Conservation (phyloP, 306 rosid genomes). For the Cicer arietinum region DNA sequence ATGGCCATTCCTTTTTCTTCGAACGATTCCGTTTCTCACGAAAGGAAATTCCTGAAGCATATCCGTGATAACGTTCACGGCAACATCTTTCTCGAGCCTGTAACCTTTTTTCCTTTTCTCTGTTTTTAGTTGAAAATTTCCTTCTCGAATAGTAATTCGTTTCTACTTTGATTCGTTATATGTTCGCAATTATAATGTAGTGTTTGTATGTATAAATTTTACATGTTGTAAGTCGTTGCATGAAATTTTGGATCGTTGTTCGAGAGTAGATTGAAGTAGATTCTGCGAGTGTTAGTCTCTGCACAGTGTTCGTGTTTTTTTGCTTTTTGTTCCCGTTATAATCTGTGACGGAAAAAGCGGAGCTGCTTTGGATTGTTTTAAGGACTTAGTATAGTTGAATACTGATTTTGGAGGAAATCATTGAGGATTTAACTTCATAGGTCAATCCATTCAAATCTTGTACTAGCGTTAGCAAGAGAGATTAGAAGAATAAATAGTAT, state of each 20-base stretch:
- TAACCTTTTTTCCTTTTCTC: constrained; percentile 38
- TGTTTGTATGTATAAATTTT: not conserved
- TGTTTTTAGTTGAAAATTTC: not conserved
- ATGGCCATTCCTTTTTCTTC: constrained; percentile 43
- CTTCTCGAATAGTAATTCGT: constrained; percentile 7
- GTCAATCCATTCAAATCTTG: constrained; percentile 7
- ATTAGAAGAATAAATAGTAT: not conserved
- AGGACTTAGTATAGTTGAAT: not conserved
- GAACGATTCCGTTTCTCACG: constrained; percentile 37
- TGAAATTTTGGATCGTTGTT: not conserved
- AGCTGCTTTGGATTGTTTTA: constrained; percentile 12
- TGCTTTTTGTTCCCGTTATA: constrained; percentile 17
- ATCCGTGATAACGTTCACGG: constrained; percentile 78
- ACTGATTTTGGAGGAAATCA: not conserved
- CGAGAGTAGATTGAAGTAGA: constrained; percentile 20
- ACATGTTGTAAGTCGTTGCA: not conserved
- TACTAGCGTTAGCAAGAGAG: not conserved
- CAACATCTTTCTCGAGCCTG: constrained; percentile 74
- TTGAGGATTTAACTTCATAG: constrained; percentile 3
- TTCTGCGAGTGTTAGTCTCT: not conserved
- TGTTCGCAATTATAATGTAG: not conserved
- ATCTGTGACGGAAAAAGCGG: constrained; percentile 8
- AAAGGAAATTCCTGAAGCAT: constrained; percentile 58
- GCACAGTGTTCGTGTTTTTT: constrained; percentile 7
- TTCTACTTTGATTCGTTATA: constrained; percentile 6